A percentile compares a stretch with the other conserved stretches of the same genome.
Evolutionary conservation across 768 basidiomycete genomes (phyloP).

Genomic region (Lentinula raphanica): DNA sequence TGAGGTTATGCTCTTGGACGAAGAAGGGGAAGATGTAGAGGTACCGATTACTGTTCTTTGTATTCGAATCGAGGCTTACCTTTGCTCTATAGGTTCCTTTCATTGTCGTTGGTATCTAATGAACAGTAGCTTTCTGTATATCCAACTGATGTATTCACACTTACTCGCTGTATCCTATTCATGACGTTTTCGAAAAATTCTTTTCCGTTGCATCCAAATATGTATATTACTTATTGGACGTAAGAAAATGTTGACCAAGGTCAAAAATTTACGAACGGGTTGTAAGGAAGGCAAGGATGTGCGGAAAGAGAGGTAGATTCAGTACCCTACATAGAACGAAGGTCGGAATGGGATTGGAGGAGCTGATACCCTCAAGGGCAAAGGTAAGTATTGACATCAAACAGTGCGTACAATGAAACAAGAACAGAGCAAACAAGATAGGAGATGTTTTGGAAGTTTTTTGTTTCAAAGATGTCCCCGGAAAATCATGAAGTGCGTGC

Average conservation of each 20-base stretch:
- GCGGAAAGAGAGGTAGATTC: too few species aligned
- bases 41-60: too few species aligned
- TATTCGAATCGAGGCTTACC: constrained; percentile 6
- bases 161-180: not conserved
- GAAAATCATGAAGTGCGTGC: constrained; percentile 13
- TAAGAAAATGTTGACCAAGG: too few species aligned
- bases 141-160: not conserved
- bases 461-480: constrained; percentile 16
- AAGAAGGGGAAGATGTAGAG: constrained; percentile 93
- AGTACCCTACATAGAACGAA: not conserved
- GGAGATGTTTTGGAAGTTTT: constrained; percentile 6
- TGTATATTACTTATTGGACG: too few species aligned
- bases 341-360: constrained; percentile 9
- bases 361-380: constrained; percentile 18
- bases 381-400: constrained; percentile 15
- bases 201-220: too few species aligned
- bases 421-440: constrained; percentile 15
- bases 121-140: constrained; percentile 9
- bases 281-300: too few species aligned
- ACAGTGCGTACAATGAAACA: constrained; percentile 10
- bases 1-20: constrained; percentile 92
- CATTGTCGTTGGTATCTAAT: constrained; percentile 65
- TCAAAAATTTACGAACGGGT: too few species aligned
- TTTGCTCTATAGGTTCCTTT: constrained; percentile 61
- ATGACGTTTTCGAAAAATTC: too few species aligned